These are phyloP conservation scores for Penicillium sp. DNA, from an alignment of 2,329 filamentous ascomycete species.

Conservation along the genomic window DNA sequence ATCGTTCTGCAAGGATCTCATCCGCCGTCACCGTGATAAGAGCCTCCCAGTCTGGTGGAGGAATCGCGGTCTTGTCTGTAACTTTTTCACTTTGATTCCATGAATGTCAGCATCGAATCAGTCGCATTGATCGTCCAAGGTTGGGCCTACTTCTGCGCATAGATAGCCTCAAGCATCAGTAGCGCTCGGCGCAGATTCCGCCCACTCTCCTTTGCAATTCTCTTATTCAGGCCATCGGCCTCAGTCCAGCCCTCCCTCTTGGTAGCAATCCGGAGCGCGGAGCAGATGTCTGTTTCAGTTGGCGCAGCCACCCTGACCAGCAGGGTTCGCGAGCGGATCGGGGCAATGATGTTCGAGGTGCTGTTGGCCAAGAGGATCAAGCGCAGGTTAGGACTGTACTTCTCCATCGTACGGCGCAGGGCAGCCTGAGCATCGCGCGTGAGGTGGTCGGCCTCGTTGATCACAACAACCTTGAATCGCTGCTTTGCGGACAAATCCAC, in stretches of 20 bases:
- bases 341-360: slow-evolving; percentile 98
- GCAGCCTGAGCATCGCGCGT: slow-evolving; percentile 93
- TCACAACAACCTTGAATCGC: slow-evolving; percentile 96
- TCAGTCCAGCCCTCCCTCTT: slow-evolving; percentile 81
- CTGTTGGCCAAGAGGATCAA: slow-evolving; percentile 91
- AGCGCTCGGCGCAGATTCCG: slow-evolving; percentile 84
- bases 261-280: slow-evolving; percentile 63
- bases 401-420: slow-evolving; percentile 94
- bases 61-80: slow-evolving; percentile 79
- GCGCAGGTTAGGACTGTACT: slow-evolving; percentile 91
- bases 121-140: slow-evolving; percentile 2
- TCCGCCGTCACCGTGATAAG: slow-evolving; percentile 83
- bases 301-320: slow-evolving; percentile 89
- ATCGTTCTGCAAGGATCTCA: slow-evolving; percentile 88
- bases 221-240: slow-evolving; percentile 67
- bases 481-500: slow-evolving; percentile 90
- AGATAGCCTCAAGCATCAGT: slow-evolving; percentile 94
- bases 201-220: slow-evolving; percentile 85
- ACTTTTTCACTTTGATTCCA: slow-evolving; percentile 68
- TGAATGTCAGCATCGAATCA: slow-evolving; percentile 5
- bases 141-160: slow-evolving; percentile 80
- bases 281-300: slow-evolving; percentile 75
- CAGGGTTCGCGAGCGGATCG: slow-evolving; percentile 85
- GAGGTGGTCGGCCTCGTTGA: slow-evolving; percentile 96
- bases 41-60: slow-evolving; percentile 94